Base-by-base conservation (phyloP, 1,139 yeast species). In the Magnusiomyces magnusii region DNA sequence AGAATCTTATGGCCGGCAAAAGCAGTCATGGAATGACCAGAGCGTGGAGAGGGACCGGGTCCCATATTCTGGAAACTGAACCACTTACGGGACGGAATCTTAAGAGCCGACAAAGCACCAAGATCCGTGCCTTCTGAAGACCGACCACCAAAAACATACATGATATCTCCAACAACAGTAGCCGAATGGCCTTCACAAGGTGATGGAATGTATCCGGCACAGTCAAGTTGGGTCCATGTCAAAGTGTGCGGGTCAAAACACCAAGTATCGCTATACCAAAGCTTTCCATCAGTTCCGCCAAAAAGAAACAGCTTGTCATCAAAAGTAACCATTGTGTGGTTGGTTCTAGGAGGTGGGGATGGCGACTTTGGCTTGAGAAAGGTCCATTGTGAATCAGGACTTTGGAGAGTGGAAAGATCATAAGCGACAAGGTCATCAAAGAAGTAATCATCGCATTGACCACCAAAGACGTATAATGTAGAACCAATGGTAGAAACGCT, bases 131-230 rank as follows among this genome's bases (percentile, higher is more conserved):
- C 97, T 64, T 84, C 81, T 53, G 82, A 78, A 63, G 87, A 86
- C 68, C 93, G 88, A 58, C 99, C 99, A 54, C 99, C 99, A 69
- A 87, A 86, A 21, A 93, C 81, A 67, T 87, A 89, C 81, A 95
- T 80, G 58, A 85, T 78, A 67, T 91, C 95, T 62, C 86, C 86
- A 59, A 86, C 87, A 54, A 91, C 75, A 34, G 95, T 81, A 23
- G 96, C 85, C 2, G 97, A 83, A 71, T 93, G 99, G 68, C 93
- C 97, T 72, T 91, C 95, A 59, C 93, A 82, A 0, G 98, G 95
- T 9, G 87, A 85, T 1, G 97, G 98, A 28, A 79, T 73, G 58
- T 81, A 80, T 25, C 92, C 93, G 2, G 82, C 73, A 63, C 79
- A 75, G 51, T 73, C 73, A 34, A 76, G 66, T 60, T 71, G 69